These are phyloP conservation scores for Xylaria polymorpha DNA, from an alignment of 2,329 filamentous ascomycete genomes.

Conservation along the genomic window DNA sequence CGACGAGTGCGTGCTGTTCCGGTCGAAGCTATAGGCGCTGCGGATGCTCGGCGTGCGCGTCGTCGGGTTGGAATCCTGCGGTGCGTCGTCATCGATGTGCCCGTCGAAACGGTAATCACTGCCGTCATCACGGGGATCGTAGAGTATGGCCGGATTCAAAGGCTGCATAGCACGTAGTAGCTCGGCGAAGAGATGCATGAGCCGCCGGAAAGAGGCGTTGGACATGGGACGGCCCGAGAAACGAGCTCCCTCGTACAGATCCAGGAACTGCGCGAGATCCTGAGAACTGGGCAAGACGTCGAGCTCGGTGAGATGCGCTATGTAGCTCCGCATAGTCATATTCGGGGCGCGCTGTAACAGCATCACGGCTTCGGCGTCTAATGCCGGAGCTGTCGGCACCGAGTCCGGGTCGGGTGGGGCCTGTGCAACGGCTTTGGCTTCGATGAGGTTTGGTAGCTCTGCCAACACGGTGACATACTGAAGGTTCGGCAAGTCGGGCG, in stretches of 20 bases:
- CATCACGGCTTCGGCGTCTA: slow-evolving; percentile 75
- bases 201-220: slow-evolving; percentile 75
- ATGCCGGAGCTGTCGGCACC: slow-evolving; percentile 55
- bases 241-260: slow-evolving; percentile 83
- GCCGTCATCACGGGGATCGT: slow-evolving; percentile 44
- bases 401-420: slow-evolving; percentile 68
- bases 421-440: slow-evolving; percentile 91
- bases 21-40: slow-evolving; percentile 44
- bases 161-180: slow-evolving; percentile 80
- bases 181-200: slow-evolving; percentile 88
- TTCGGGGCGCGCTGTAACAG: slow-evolving; percentile 76
- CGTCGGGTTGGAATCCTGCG: slow-evolving; percentile 56
- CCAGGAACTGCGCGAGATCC: slow-evolving; percentile 71
- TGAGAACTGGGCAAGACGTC: slow-evolving; percentile 63
- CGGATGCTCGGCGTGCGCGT: slow-evolving; percentile 49
- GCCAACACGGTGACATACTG: slow-evolving; percentile 83
- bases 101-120: slow-evolving; percentile 43
- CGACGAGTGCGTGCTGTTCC: slow-evolving; percentile 46
- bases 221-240: slow-evolving; percentile 79
- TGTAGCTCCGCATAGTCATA: slow-evolving; percentile 83
- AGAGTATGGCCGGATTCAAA: slow-evolving; percentile 66
- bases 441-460: slow-evolving; percentile 89
- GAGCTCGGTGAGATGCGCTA: slow-evolving; percentile 75
- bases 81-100: slow-evolving; percentile 56
- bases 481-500: slow-evolving; percentile 79